Base-by-base conservation (phyloP, 2,329 filamentous ascomycete genomes). In the Exutisphaerella laricina region DNA sequence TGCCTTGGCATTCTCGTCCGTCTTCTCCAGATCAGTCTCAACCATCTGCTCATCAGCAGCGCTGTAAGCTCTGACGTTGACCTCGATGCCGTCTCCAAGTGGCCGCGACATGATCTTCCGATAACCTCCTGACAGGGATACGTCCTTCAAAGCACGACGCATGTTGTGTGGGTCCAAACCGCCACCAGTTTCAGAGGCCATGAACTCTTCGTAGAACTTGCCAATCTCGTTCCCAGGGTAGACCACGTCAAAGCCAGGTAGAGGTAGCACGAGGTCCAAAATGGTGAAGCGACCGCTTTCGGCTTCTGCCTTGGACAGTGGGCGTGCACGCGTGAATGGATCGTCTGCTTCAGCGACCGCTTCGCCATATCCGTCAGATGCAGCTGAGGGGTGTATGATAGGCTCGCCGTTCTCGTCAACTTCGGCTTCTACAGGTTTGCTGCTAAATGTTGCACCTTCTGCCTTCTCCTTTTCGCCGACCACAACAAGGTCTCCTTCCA, bases 51-150 rank as follows among this genome's bases (percentile, higher is more conserved):
- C 81, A 23, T 83, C 78, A 22, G 83, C 79, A 20, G 80, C 75
- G 3, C 61, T 60, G 61, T 96, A 97, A 4, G 72, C 67, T 58
- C 77, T 81, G 8, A 95, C 77, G 45, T 86, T 78, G 44, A 81
- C 77, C 5, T 86, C 77, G 20, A 73, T 67, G 5, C 72, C 66
- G 10, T 53, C 44, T 2, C 78, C 75, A 13, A 51, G 42, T 58
- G 88, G 86, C 16, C 76, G 75, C 23, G 85, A 81, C 54, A 97
- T 76, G 20, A 95, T 62, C 65, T 90, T 92, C 50, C 92, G 80
- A 66, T 98, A 98, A 18, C 84, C 79, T 2, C 92, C 94, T 36
- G 84, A 86, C 1, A 98, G 73, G 62, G 86, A 94, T 60, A 92
- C 84, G 57, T 97, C 92, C 60, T 84, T 84, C 68, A 89, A 88